Percentiles rank a stretch among this genome's conserved stretches.
Conservation (phyloP, 2,329 filamentous ascomycete species). For the Aspergillus proliferans region DNA sequence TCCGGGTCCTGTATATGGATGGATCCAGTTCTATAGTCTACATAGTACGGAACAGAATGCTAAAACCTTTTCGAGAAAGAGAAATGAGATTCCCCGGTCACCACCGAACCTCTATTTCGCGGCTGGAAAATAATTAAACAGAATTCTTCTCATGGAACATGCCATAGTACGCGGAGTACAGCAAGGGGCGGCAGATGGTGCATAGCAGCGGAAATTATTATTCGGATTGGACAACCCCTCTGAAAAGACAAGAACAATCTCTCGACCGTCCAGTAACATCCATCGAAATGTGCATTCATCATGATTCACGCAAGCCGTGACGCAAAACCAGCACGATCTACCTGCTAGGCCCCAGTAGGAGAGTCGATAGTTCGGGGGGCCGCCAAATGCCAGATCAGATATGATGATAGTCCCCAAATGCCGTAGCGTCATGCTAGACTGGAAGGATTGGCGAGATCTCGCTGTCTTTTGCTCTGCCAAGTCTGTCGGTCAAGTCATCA, state of each 20-base stretch:
- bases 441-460: neutral
- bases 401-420: neutral
- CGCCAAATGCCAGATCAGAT: conserved; percentile 1
- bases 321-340: conserved; percentile 21
- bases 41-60: no score
- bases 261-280: neutral
- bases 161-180: conserved; percentile 21
- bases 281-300: neutral
- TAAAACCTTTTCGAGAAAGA: no score
- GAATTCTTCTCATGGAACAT: conserved; percentile 15
- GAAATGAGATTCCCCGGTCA: no score
- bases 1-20: neutral
- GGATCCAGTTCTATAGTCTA: no score
- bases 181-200: conserved; percentile 24
- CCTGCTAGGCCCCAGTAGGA: conserved; percentile 10
- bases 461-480: neutral
- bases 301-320: conserved; percentile 17
- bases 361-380: conserved; percentile 19
- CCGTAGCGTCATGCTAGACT: neutral
- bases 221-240: neutral
- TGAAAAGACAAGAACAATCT: neutral
- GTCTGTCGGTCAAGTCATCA: neutral
- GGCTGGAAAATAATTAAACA: no score
- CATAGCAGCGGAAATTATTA: conserved; percentile 1
- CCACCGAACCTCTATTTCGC: no score